Evolutionary conservation across 805 yeast genomes (phyloP).

Genomic region (Myxozyma nipponensis): DNA sequence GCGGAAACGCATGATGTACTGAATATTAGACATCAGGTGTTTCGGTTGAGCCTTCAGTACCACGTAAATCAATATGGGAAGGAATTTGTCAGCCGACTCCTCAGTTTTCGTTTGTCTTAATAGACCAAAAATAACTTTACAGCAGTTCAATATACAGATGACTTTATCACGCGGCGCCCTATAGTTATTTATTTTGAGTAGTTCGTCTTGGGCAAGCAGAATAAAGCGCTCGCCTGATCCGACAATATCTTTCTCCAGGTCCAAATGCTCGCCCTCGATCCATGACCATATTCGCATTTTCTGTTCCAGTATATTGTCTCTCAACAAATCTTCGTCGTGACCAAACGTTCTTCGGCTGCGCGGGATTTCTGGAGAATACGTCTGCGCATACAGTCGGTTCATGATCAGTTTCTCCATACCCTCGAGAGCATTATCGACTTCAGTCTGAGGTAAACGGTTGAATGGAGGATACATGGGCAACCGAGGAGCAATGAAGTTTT

Average conservation of each 20-base stretch:
- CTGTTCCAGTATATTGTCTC: constrained; percentile 51
- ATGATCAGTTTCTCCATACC: constrained; percentile 90
- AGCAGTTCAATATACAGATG: constrained; percentile 84
- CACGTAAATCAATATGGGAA: constrained; percentile 82
- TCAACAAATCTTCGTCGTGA: constrained; percentile 58
- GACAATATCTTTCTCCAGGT: constrained; percentile 55
- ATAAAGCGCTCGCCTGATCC: constrained; percentile 52
- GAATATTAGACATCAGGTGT: constrained; percentile 69
- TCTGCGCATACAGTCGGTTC: constrained; percentile 74
- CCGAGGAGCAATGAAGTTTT: constrained; percentile 46
- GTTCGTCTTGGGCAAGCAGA: constrained; percentile 65
- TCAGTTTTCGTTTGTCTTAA: constrained; percentile 63
- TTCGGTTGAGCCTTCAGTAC: constrained; percentile 64
- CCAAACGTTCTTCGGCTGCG: constrained; percentile 46
- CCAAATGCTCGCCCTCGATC: constrained; percentile 72
- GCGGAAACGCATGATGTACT: constrained; percentile 81
- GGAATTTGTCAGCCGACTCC: constrained; percentile 89
- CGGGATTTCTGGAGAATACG: constrained; percentile 74
- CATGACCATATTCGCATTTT: constrained; percentile 65
- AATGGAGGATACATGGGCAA: constrained; percentile 69
- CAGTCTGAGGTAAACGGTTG: constrained; percentile 54
- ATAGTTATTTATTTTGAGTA: constrained; percentile 72
- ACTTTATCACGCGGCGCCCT: constrained; percentile 94
- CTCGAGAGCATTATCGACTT: constrained; percentile 70
- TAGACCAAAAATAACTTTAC: constrained; percentile 87